phyloP scores from a whole-genome alignment of 495 filamentous ascomycete species.

The Neurospora cerealis region DNA sequence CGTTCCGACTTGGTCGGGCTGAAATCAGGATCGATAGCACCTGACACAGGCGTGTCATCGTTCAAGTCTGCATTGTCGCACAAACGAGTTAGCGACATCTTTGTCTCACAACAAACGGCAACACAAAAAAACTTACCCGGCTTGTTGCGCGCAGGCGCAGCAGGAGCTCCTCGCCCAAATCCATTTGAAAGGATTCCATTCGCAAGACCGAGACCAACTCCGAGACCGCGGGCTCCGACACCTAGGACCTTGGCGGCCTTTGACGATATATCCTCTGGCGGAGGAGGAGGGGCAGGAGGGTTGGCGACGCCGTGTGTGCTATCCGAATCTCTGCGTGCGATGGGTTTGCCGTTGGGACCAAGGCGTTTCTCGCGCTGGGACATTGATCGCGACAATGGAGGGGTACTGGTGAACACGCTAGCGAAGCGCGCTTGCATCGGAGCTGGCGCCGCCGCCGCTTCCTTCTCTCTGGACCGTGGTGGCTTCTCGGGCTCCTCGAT shows the following conservation, averaged over 20 bases:
- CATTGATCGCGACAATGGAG: conserved; percentile 41
- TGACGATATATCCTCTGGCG: conserved; percentile 38
- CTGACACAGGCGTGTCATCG: conserved; percentile 3
- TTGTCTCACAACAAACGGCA: conserved; percentile 8
- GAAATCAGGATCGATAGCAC: conserved; percentile 27
- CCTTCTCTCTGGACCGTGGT: conserved; percentile 29
- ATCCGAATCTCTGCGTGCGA: conserved; percentile 40
- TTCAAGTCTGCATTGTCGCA: background rate
- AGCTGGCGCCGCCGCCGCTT: conserved; percentile 26
- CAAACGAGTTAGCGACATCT: conserved; percentile 8
- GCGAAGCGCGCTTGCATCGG: conserved; percentile 25
- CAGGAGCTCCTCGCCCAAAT: conserved; percentile 18
- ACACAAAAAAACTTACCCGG: conserved; percentile 13
- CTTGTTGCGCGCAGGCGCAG: conserved; percentile 21
- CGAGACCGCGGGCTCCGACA: conserved; percentile 18
- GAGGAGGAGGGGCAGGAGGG: conserved; percentile 5
- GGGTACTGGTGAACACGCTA: conserved; percentile 41
- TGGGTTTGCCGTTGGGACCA: conserved; percentile 24
- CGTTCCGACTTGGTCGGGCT: conserved; percentile 34
- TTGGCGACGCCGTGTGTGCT: conserved; percentile 34
- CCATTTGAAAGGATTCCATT: conserved; percentile 2
- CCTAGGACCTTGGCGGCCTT: conserved; percentile 47
- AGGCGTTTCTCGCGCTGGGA: conserved; percentile 40
- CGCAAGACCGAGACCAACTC: conserved; percentile 9
- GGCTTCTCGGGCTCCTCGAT: conserved; percentile 27